Evolutionary conservation across 2,329 filamentous ascomycete species (phyloP), one percentile per base, ranked within the genome.

Genomic region (Ascochyta viciae-villosae): DNA sequence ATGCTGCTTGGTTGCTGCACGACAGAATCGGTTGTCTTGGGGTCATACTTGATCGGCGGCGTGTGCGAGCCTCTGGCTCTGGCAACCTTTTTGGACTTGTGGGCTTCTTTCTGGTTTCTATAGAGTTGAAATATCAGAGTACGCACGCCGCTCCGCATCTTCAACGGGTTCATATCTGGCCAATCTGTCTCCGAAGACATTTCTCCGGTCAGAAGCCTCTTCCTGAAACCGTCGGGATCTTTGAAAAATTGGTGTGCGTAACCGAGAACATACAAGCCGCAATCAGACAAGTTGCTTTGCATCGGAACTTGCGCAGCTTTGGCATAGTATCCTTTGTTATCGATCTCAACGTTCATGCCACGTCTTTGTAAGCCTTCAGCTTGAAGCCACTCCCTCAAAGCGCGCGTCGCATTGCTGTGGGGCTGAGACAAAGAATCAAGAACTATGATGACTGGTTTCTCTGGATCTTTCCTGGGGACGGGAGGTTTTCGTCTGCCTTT

Each of bases 221-320:
- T 77, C 15, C 90, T 81, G 62, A 96, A 95, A 0, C 71, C 74
- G 60, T 91, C 86, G 0, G 94, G 94, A 56, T 91, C 78, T 48
- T 86, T 82, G 15, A 96, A 82, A 61, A 99, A 96, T 61, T 90
- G 87, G 62, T 92, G 85, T 49, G 96, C 82, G 68, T 98, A 99
- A 2, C 88, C 89, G 4, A 97, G 79, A 3, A 98, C 79, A 65
- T 90, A 99, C 0, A 97, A 79, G 8, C 95, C 95, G 68, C 95
- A 99, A 72, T 99, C 95, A 58, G 86, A 93, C 64, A 84, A 90
- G 70, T 99, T 98, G 44, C 85, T 78, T 74, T 99, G 95, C 58
- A 84, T 78, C 0, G 95, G 94, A 13, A 97, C 88, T 7, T 83
- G 81, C 13, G 59, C 33, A 57, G 85, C 48, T 34, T 70, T 89